Base-by-base conservation (phyloP, 768 basidiomycete species). In the Kondoa subrosea region DNA sequence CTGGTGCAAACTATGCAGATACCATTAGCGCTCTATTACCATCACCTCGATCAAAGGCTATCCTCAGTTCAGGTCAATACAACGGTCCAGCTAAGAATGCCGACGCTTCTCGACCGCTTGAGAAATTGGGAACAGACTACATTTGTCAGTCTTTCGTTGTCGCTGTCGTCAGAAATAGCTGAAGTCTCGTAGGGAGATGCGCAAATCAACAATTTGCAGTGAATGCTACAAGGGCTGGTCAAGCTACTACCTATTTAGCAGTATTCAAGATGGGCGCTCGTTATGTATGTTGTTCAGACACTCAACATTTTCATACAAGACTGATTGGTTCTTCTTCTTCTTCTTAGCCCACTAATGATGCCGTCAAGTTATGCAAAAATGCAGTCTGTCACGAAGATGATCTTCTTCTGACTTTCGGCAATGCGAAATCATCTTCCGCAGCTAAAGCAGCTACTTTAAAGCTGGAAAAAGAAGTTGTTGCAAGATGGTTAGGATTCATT, bases 401-500 rank as follows among this genome's bases (percentile, higher is more conserved):
- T 32, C 2, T 69, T 63, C 66, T 33, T 66, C 67, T 69, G 4
- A 25, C 67, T 50, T 15, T 61, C 33, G 50, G 3, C 40, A 59
- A 12, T 33, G 1, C 26, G 2, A 26, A 12, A 17, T n/a, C 17
- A 2, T 27, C 33, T 40, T 0, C 87, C 15, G 82, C 78, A 27
- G 32, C 40, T 0, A 66, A 59, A 1, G 68, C 70, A 56, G 4
- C 57, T 0, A 21, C 82, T 8, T 80, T 89, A 59, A 81, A 81
- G 56, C n/a, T n/a, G n/a, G n/a, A n/a, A n/a, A 77, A 75, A n/a
- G 83, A 89, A 74, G 82, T 88, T 73, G 85, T 87, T 75, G 78
- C 80, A 25, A 82, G 86, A 15, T 87, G 87, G 78, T 82, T 79
- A 70, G 80, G 82, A 1, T 89, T 88, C 80, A 76, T 87, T 50